Base-by-base conservation (phyloP, 495 filamentous ascomycete species). In the Penicillium psychrofluorescens region DNA sequence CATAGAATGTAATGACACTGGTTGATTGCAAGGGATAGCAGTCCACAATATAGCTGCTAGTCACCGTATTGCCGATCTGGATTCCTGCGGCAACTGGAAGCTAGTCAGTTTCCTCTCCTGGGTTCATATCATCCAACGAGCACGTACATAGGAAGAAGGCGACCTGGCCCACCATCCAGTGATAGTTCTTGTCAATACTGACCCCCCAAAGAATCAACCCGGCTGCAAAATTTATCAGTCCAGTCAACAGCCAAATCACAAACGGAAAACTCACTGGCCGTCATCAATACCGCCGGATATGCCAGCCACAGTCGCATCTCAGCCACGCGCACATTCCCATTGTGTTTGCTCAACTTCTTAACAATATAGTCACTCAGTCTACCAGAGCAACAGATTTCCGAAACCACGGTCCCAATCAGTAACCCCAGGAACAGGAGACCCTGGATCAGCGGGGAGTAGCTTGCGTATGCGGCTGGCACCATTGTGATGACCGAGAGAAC, bases 281-380 rank as follows among this genome's bases (percentile, higher is more conserved):
- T 78, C 11, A 77, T 28, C 12, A 67, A 2, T n/a, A 65, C 61
- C n/a, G 76, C 75, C 11, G 76, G 77, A 55, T 80, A 81, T 8
- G 65, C 66, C 35, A 81, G 45, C 80, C 77, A 82, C 27, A 83
- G 50, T 27, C 80, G 58, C 75, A 78, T 78, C 61, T 84, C 80
- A 0, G 80, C 59, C 13, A 70, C 58, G 7, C 75, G 57, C 6
- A 73, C 48, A 29, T 64, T 63, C 11, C 58, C 58, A 49, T 79
- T 77, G 37, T 51, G 58, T 46, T 67, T 71, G 1, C 75, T 68
- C 33, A 80, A 43, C 15, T 49, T 52, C n/a, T 61, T 32, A 8
- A 80, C 63, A 32, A 83, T 67, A 14, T 40, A 52, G 49, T 83
- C 79, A 44, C 77, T 76, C 35, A 81, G 45, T 7, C 59, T 34